These are phyloP conservation scores for Fusarium acutatum DNA, from an alignment of 2,329 filamentous ascomycete species.

Conservation along the genomic window DNA sequence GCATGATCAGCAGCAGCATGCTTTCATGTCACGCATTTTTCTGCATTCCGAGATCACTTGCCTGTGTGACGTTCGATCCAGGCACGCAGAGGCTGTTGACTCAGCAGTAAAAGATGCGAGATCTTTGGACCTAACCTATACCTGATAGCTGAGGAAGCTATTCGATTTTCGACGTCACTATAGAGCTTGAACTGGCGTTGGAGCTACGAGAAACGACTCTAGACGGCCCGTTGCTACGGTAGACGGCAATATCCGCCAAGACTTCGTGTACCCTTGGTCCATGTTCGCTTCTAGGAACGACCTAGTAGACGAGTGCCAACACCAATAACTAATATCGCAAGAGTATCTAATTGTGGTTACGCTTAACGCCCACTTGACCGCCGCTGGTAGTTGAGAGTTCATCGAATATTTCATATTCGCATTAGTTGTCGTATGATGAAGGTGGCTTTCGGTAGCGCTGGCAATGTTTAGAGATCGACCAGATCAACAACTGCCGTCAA, in stretches of 20 bases:
- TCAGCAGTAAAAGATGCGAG: background rate
- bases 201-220: slow-evolving; percentile 14
- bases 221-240: slow-evolving; percentile 14
- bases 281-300: background rate
- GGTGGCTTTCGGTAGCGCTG: background rate
- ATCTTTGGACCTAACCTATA: slow-evolving; percentile 3
- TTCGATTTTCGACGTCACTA: slow-evolving; percentile 16
- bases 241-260: slow-evolving; percentile 18
- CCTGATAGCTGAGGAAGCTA: background rate
- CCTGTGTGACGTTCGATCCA: slow-evolving; percentile 11
- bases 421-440: background rate
- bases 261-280: background rate
- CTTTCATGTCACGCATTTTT: slow-evolving; percentile 35
- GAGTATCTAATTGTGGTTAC: background rate
- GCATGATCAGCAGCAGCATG: slow-evolving; percentile 30
- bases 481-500: background rate
- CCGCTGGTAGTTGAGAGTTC: background rate
- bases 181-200: slow-evolving; percentile 2
- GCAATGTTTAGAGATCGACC: background rate
- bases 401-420: background rate
- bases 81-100: slow-evolving; percentile 9
- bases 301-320: background rate
- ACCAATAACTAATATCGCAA: background rate
- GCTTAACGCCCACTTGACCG: background rate
- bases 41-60: slow-evolving; percentile 6